Evolutionary conservation across 345 rosid species (phyloP), one percentile per base, ranked within the genome.

Genomic region (Euphorbia pulcherrima): DNA sequence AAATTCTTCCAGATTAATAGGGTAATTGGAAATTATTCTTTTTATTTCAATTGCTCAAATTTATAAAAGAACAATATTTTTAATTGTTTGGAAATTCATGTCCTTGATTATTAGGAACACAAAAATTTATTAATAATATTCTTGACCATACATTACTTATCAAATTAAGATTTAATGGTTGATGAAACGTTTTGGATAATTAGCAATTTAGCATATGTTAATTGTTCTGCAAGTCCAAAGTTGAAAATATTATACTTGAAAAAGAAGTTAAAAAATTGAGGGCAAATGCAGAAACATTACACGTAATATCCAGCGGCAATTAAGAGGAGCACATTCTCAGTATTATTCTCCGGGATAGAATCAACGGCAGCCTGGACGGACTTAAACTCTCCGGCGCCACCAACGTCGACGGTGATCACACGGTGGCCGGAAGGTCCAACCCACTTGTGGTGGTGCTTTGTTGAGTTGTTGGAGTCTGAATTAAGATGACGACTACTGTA

Each of bases 331-430:
- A 87, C 80, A 62, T 82, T 90, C 82, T 75, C 77, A 68, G 72
- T 78, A 61, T 93, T 93, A 74, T 84, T 84, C 70, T 71, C 83
- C 14, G 87, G 87, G 37, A 93, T 77, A 40, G 94, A 82, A 73
- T 90, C 84, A 7, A 93, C 84, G 6, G 98, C 98, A 6, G 82
- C 97, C 69, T 93, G 98, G 30, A 93, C 92, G 2, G 96, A 85
- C 52, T 63, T 83, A 79, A 83, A 93, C 75, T 85, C 79, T 5
- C 87, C 84, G 11, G 75, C 79, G 46, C 98, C 96, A 20, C 77
- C 59, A 47, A 79, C 44, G 30, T 84, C 82, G 39, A 93, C 96
- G 5, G 88, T 86, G 80, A 93, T 89, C 52, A 80, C 75, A 28
- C 79, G 88, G 82, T 81, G 80, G 39, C 98, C 97, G 69, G 81